Conservation (phyloP, 345 rosid species). For the Bruguiera sexangula region DNA sequence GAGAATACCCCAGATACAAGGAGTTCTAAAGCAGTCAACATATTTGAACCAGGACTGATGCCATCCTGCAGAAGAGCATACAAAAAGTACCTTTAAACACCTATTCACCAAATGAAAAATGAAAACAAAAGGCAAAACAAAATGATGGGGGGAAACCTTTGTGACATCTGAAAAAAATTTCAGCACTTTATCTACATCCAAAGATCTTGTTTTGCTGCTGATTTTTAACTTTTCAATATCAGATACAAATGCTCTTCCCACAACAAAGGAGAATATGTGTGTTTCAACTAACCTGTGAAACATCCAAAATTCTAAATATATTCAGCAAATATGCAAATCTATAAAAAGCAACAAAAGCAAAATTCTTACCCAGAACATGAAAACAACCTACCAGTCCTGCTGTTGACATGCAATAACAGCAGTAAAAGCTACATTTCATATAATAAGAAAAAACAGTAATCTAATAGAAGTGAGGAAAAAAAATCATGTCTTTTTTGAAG, state of each 20-base stretch:
- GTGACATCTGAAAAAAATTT: conserved; percentile 76
- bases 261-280: conserved; percentile 94
- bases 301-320: conserved; percentile 32
- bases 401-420: background rate
- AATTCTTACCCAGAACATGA: conserved; percentile 11
- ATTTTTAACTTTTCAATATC: conserved; percentile 96
- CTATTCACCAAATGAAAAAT: conserved; percentile 3
- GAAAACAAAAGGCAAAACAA: conserved; percentile 4
- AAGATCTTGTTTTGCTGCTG: conserved; percentile 80
- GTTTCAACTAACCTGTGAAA: conserved; percentile 97
- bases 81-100: conserved; percentile 23
- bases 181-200: conserved; percentile 65
- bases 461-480: background rate
- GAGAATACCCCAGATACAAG: conserved; percentile 89
- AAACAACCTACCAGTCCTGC: background rate
- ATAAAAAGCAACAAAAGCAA: conserved; percentile 14
- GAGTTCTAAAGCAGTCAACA: conserved; percentile 85
- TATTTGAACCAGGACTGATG: conserved; percentile 82
- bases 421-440: conserved; percentile 8
- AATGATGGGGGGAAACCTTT: conserved; percentile 45
- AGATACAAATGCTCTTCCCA: conserved; percentile 99
- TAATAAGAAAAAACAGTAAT: background rate
- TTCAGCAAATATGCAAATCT: conserved; percentile 18
- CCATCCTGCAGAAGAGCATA: conserved; percentile 62
- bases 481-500: background rate